These are phyloP conservation scores for bread wheat (Triticum aestivum) DNA, from an alignment of 176 grass and related monocot species.

Conservation along the genomic window IWGSC_CS_RefSeq_v2.1 NC_057794.1:550922993-550923492, in stretches of 20 bases:
- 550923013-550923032: conserved; percentile 69
- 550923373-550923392: conserved; percentile 31
- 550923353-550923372: conserved; percentile 42
- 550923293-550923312: conserved; percentile 25
- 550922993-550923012: no score
- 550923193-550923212: background rate
- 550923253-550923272: conserved; percentile 35
- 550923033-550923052: conserved; percentile 77
- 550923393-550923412: conserved; percentile 38
- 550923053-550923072: conserved; percentile 15
- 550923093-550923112: background rate
- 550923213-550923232: background rate
- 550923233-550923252: conserved; percentile 29
- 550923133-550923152: background rate
- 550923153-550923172: background rate
- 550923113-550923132: background rate
- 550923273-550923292: conserved; percentile 38
- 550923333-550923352: conserved; percentile 26
- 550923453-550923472: background rate
- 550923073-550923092: background rate
- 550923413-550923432: conserved; percentile 28
- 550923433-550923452: conserved; percentile 63
- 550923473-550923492: background rate
- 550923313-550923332: conserved; percentile 28
- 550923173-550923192: background rate